Evolutionary conservation across 2,329 filamentous ascomycete genomes (phyloP).

Genomic region (Ceratocystis smalleyi): DNA sequence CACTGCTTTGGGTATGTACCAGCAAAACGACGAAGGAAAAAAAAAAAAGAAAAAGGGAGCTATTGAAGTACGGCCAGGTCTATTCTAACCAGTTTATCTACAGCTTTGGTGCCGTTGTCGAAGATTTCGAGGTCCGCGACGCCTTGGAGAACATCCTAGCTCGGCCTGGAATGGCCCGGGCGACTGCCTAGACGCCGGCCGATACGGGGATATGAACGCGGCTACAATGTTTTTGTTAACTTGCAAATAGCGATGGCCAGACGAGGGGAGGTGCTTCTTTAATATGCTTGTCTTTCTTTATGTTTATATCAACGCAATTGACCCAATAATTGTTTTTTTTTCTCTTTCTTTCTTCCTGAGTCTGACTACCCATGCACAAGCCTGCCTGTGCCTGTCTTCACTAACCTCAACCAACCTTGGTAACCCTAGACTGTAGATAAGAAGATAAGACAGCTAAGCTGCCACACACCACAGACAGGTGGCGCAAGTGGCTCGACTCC

Average conservation of each 20-base stretch:
- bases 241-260: neutral
- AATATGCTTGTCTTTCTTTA: neutral
- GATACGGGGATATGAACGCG: neutral
- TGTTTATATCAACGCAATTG: neutral
- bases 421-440: neutral
- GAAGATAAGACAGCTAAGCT: neutral
- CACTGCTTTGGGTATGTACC: conserved; percentile 81
- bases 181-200: neutral
- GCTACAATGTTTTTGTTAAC: neutral
- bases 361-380: neutral
- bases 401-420: neutral
- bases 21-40: no score
- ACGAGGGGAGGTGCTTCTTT: neutral
- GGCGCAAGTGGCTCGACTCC: neutral
- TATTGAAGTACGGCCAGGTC: neutral
- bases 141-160: conserved; percentile 57
- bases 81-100: conserved; percentile 6
- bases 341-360: neutral
- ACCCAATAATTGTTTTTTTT: neutral
- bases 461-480: neutral
- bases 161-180: conserved; percentile 3
- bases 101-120: conserved; percentile 49
- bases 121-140: conserved; percentile 58
- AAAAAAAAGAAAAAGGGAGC: no score
- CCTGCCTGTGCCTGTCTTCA: neutral